Conservation (phyloP, 352 stramenopile species). For the Phytophthora idaei region DNA sequence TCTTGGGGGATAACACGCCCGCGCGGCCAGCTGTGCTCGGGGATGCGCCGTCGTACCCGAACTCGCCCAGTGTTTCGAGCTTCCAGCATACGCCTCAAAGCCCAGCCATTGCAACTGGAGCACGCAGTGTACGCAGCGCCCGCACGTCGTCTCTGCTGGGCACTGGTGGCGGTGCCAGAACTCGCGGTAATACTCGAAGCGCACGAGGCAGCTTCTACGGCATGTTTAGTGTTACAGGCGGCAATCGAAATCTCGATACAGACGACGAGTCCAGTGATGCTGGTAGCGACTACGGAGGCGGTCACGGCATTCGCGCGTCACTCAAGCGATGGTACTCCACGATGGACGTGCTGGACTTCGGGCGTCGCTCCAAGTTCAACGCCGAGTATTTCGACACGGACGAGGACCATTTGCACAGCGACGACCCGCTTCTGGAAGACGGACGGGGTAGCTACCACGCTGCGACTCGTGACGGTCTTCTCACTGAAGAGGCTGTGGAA, state of each 20-base stretch:
- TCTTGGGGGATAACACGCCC: conserved; percentile 40
- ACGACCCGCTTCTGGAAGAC: conserved; percentile 71
- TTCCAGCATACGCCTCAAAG: conserved; percentile 61
- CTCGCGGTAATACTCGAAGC: conserved; percentile 34
- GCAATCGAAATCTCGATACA: conserved; percentile 32
- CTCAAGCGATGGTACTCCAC: conserved; percentile 80
- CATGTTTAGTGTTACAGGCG: conserved; percentile 34
- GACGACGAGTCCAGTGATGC: conserved; percentile 47
- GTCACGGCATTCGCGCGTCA: conserved; percentile 56
- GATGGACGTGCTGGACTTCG: conserved; percentile 73
- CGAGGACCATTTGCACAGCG: conserved; percentile 49
- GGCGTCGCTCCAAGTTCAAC: conserved; percentile 77
- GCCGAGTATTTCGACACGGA: conserved; percentile 80
- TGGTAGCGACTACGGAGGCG: conserved; percentile 56
- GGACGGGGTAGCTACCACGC: conserved; percentile 49
- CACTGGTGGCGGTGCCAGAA: conserved; percentile 20
- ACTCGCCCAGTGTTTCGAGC: conserved; percentile 60
- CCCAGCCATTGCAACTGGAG: conserved; percentile 29
- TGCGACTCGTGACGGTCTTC: conserved; percentile 31
- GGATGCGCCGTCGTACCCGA: conserved; percentile 63
- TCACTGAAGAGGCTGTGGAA: conserved; percentile 34
- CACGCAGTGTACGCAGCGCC: conserved; percentile 33
- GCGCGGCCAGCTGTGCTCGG: conserved; percentile 43
- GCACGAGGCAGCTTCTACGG: conserved; percentile 41
- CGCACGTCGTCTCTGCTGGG: conserved; percentile 33